Percentiles rank a stretch among this genome's conserved stretches.
Evolutionary conservation across 768 basidiomycete genomes (phyloP).

Genomic region (Tephrocybe rancida): DNA sequence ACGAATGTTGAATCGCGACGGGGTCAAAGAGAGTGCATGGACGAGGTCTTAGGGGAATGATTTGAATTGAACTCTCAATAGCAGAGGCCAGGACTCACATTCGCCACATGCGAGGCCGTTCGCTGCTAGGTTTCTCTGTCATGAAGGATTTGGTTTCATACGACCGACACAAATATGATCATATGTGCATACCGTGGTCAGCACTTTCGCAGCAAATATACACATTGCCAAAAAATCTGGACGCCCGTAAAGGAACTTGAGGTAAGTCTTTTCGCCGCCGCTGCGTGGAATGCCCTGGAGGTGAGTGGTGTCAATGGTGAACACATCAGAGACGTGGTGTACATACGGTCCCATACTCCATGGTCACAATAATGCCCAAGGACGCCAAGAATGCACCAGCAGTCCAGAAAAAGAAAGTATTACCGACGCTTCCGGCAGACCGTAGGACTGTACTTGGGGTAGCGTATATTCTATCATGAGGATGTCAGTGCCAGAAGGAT

Average conservation of each 20-base stretch:
- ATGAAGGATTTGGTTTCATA: neutral
- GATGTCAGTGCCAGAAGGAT: neutral
- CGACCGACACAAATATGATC: neutral
- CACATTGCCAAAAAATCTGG: slow-evolving; percentile 66
- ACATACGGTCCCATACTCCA: slow-evolving; percentile 70
- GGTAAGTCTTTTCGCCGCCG: slow-evolving; percentile 76
- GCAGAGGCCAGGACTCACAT: slow-evolving; percentile 42
- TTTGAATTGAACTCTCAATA: neutral
- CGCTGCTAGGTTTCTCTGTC: slow-evolving; percentile 58
- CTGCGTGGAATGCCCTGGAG: slow-evolving; percentile 63
- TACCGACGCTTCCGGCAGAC: slow-evolving; percentile 68
- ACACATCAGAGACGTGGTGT: neutral
- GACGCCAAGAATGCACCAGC: slow-evolving; percentile 64
- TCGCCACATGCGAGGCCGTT: slow-evolving; percentile 69
- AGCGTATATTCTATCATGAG: slow-evolving; percentile 57
- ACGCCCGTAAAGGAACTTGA: slow-evolving; percentile 64
- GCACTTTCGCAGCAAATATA: slow-evolving; percentile 55
- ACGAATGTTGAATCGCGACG: slow-evolving; percentile 48
- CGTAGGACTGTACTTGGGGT: slow-evolving; percentile 67
- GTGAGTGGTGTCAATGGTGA: neutral
- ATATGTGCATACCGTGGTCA: slow-evolving; percentile 49
- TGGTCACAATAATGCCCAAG: slow-evolving; percentile 66
- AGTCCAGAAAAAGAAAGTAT: slow-evolving; percentile 69
- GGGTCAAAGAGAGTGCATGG: slow-evolving; percentile 48
- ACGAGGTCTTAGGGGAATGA: slow-evolving; percentile 45